Evolutionary conservation across 768 basidiomycete species (phyloP), one percentile per base, ranked within the genome.

Genomic region (Tremella yokohamensis): DNA sequence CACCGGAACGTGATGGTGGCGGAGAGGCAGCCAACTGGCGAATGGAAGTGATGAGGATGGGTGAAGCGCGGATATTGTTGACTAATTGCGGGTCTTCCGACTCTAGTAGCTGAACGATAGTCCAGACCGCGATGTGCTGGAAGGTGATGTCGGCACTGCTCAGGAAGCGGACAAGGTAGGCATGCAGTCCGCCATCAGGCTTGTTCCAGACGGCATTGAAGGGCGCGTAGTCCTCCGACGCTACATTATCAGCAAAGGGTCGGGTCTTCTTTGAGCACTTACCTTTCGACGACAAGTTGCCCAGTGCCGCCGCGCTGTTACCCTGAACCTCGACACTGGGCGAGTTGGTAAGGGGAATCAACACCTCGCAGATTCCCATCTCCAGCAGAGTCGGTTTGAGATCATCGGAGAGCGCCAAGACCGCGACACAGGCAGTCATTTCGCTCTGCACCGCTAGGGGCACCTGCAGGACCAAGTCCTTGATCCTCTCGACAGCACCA

Each of bases 81-180:
- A 87, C 88, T 40, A 98, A 80, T 73, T 89, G 87, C 18, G 88
- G 87, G 76, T 98, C 92, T 61, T 90, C 89, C n/a, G 94, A 94
- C 75, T 99, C 96, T 24, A 99, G 81, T 19, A 99, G 79, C 73
- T 99, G 96, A 22, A 97, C 93, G 65, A 98, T 93, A 0, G 96
- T 97, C 96, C 96, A 99, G 44, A 99, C 92, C 34, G 96, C 96
- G 62, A 98, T 99, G 73, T 99, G 96, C 76, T 97, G 93, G 86
- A 99, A 99, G 0, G 96, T 99, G 13, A 90, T 87, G 71, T 99
- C 96, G 6, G 88, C 81, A 71, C 89, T 93, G 40, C 85, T 89
- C 66, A 99, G 78, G 84, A 99, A 99, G 45, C 90, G 84, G 73
- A 90, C 87, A 44, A 99, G 81, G 78, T 99, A 99, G 60, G 83